Conservation (phyloP, 208 protist species). For the Lotmaria passim region DNA sequence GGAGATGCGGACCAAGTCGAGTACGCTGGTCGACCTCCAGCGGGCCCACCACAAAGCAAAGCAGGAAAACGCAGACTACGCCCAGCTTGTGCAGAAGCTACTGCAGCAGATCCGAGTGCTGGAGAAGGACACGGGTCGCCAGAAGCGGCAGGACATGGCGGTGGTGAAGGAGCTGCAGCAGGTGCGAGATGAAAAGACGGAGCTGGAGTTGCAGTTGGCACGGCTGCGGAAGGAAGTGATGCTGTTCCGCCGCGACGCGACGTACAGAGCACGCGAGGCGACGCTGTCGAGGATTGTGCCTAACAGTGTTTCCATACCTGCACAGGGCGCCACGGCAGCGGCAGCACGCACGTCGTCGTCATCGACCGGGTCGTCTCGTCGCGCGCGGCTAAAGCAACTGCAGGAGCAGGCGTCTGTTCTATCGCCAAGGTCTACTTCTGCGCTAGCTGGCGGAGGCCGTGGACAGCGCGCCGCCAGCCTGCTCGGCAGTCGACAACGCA, state of each 20-base stretch:
- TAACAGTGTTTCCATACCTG: background rate
- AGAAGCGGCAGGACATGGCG: slow-evolving; percentile 31
- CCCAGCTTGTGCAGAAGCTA: slow-evolving; percentile 50
- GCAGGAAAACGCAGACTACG: slow-evolving; percentile 49
- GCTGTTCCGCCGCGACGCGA: slow-evolving; percentile 34
- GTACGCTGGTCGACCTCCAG: slow-evolving; percentile 27
- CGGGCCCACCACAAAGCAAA: slow-evolving; percentile 28
- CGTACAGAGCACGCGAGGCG: slow-evolving; percentile 24
- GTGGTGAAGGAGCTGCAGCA: slow-evolving; percentile 27
- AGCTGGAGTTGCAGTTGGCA: slow-evolving; percentile 14
- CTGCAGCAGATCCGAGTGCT: slow-evolving; percentile 45
- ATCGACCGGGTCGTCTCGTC: background rate
- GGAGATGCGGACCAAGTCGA: slow-evolving; percentile 38
- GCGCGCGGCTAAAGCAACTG: background rate
- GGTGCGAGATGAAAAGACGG: slow-evolving; percentile 22
- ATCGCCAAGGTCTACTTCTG: background rate
- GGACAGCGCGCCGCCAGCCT: background rate
- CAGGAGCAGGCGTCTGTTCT: background rate
- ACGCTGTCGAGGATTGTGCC: slow-evolving; percentile 34
- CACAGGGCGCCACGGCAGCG: background rate
- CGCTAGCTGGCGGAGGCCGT: background rate
- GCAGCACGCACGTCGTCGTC: background rate
- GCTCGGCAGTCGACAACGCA: no score
- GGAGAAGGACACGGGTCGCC: slow-evolving; percentile 38
- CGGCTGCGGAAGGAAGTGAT: slow-evolving; percentile 27